phyloP scores from a whole-genome alignment of 306 rosid species.

The Mucuna pruriens region DNA sequence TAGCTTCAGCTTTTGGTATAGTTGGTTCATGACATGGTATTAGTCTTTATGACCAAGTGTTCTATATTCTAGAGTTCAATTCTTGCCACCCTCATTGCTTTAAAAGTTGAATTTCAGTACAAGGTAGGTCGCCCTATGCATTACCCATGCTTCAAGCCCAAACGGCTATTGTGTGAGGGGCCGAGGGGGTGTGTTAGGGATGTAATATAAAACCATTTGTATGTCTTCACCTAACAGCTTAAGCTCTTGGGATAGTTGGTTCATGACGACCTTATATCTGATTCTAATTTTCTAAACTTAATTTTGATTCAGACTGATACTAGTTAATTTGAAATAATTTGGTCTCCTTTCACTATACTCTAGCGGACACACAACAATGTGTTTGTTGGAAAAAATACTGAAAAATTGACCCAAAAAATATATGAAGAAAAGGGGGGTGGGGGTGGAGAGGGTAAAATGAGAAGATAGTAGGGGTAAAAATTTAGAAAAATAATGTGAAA shows the following conservation, averaged over 20 bases:
- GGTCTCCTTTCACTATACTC: neutral
- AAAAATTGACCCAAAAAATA: neutral
- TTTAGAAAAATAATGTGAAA: neutral
- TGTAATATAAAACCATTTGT: neutral
- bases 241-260: neutral
- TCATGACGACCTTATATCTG: conserved; percentile 6
- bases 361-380: neutral
- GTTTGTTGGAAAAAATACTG: neutral
- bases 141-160: neutral
- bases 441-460: conserved; percentile 18
- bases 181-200: neutral
- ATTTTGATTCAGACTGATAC: conserved; percentile 8
- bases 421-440: neutral
- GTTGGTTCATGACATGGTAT: neutral
- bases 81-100: neutral
- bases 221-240: neutral
- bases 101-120: neutral
- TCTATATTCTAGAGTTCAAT: neutral
- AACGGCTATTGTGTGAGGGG: neutral
- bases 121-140: neutral
- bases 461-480: neutral
- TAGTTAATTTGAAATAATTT: neutral
- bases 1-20: neutral
- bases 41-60: neutral
- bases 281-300: neutral